phyloP scores from a whole-genome alignment of 2,329 filamentous ascomycete species.

The Fusarium palustre region DNA sequence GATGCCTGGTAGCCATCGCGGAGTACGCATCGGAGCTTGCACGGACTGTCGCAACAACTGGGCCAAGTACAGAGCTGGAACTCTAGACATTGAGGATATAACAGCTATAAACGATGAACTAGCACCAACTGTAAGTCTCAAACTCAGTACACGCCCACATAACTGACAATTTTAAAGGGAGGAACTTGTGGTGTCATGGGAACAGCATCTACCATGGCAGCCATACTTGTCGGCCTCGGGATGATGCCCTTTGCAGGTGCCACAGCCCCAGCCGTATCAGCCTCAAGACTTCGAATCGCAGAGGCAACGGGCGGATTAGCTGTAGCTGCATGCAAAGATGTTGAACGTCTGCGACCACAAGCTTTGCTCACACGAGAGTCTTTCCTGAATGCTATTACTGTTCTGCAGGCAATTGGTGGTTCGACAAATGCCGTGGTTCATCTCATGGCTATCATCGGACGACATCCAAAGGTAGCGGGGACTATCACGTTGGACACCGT shows the following conservation, averaged over 20 bases:
- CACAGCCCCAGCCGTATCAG: constrained; percentile 81
- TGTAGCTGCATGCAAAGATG: constrained; percentile 73
- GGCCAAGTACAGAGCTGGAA: constrained; percentile 74
- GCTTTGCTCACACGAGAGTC: constrained; percentile 78
- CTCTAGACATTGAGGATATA: constrained; percentile 78
- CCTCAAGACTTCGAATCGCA: constrained; percentile 83
- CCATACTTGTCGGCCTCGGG: constrained; percentile 84
- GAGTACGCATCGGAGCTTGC: constrained; percentile 75
- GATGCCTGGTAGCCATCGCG: constrained; percentile 77
- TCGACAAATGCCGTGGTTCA: constrained; percentile 89
- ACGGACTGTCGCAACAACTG: constrained; percentile 81
- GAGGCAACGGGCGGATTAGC: constrained; percentile 76
- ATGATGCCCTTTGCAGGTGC: constrained; percentile 81
- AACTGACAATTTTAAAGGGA: constrained; percentile 53
- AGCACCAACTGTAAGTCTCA: constrained; percentile 70
- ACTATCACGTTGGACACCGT: constrained; percentile 80
- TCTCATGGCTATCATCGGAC: constrained; percentile 84
- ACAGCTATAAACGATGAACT: constrained; percentile 77
- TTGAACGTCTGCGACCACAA: constrained; percentile 75
- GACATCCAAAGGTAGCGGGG: constrained; percentile 72
- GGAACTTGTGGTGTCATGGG: constrained; percentile 94
- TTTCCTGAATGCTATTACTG: constrained; percentile 87
- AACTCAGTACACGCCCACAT: accelerated
- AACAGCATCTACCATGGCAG: constrained; percentile 91
- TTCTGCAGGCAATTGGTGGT: constrained; percentile 86